phyloP scores from a whole-genome alignment of 805 yeast species.

The Zygosaccharomyces pseudorouxii region DNA sequence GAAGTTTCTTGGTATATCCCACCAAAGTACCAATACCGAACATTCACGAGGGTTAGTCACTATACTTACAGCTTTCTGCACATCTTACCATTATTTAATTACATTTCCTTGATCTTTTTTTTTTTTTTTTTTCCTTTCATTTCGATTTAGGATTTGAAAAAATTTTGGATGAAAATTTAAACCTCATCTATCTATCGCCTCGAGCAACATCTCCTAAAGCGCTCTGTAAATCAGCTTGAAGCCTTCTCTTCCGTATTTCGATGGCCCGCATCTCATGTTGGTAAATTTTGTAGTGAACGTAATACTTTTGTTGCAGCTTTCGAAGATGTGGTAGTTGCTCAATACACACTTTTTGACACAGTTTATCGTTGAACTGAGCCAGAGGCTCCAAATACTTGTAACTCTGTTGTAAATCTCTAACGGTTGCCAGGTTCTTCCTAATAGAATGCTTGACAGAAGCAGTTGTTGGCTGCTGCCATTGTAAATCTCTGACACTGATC shows the following conservation, averaged over 20 bases:
- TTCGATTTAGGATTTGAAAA: not conserved
- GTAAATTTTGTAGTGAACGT: constrained; percentile 16
- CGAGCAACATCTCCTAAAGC: not conserved
- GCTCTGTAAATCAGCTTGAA: constrained; percentile 6
- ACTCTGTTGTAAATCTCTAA: constrained; percentile 8
- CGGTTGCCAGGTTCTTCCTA: not conserved
- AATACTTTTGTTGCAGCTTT: constrained; percentile 21
- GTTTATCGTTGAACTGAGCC: constrained; percentile 10
- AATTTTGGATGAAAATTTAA: not conserved
- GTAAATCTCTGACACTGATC: not conserved
- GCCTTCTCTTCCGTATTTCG: constrained; percentile 8
- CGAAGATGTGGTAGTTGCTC: constrained; percentile 19
- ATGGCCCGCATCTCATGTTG: constrained; percentile 19
- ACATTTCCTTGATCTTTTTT: not conserved
- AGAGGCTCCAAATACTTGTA: constrained; percentile 18
- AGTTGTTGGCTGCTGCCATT: constrained; percentile 3
- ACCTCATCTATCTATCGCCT: not conserved
- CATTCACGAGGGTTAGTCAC: not conserved
- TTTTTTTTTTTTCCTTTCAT: not conserved
- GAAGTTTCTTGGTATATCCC: constrained; percentile 54
- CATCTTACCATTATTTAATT: constrained; percentile 24
- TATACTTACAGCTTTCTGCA: too few relatives aligned
- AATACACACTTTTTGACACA: constrained; percentile 12
- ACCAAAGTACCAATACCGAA: constrained; percentile 5
- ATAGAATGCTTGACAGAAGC: constrained; percentile 8